Conservation (phyloP, 1,139 yeast genomes). For the Pichia sp. region DNA sequence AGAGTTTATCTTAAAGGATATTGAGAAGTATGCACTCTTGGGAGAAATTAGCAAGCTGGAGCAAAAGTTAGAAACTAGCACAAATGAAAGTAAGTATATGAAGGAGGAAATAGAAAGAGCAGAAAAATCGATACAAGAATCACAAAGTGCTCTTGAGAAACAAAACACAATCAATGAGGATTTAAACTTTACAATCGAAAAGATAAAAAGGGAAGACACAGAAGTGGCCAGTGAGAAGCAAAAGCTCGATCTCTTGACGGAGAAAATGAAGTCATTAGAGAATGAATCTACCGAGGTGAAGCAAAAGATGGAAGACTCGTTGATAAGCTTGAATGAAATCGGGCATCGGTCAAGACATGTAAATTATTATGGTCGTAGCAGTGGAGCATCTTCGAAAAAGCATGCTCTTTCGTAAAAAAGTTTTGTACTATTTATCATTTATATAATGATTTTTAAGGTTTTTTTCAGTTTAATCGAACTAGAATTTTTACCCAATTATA, state of each 20-base stretch:
- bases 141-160: constrained; percentile 27
- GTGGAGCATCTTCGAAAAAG: neutral
- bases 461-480: no score
- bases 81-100: constrained; percentile 62
- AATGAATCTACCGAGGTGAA: neutral
- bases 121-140: constrained; percentile 50
- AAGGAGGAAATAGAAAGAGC: constrained; percentile 61
- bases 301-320: constrained; percentile 1
- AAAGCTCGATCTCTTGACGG: neutral
- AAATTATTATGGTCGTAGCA: constrained; percentile 12
- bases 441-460: no score
- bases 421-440: neutral
- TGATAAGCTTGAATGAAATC: constrained; percentile 9
- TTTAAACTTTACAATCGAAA: constrained; percentile 1
- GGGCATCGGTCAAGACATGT: constrained; percentile 15
- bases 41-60: constrained; percentile 41
- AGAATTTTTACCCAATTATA: no score
- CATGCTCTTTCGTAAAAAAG: neutral
- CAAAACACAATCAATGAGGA: constrained; percentile 5
- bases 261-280: neutral
- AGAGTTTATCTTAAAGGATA: constrained; percentile 35
- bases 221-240: constrained; percentile 5
- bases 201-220: constrained; percentile 11
- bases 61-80: constrained; percentile 38
- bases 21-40: constrained; percentile 35